Evolutionary conservation across 257 asterid genomes (phyloP).

Genomic region (Marsdenia floribunda): DNA sequence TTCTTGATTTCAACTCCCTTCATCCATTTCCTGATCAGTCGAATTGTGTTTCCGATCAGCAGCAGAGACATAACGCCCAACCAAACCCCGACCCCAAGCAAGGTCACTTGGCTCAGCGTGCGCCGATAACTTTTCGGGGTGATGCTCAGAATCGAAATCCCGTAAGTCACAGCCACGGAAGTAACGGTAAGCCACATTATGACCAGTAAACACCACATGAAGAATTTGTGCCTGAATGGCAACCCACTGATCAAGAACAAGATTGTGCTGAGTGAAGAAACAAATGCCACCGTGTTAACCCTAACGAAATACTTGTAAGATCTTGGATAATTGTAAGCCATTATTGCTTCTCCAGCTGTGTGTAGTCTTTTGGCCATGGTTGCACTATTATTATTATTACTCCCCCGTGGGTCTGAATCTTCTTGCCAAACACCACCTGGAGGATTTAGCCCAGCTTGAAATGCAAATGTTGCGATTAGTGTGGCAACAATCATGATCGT

Average conservation of each 20-base stretch:
- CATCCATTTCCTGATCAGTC: no score
- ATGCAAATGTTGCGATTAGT: slow-evolving; percentile 12
- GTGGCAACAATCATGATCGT: slow-evolving; percentile 11
- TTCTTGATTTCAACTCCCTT: not conserved
- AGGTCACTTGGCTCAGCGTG: not conserved
- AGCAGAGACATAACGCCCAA: not conserved
- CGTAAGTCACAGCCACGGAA: not conserved
- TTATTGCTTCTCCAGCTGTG: slow-evolving; percentile 42
- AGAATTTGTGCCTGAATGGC: slow-evolving; percentile 25
- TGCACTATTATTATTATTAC: no score
- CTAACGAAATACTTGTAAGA: slow-evolving; percentile 25
- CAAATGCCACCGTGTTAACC: no score
- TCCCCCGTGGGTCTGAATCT: not conserved
- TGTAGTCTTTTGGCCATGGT: no score
- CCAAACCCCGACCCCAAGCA: not conserved
- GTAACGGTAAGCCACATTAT: slow-evolving; percentile 48
- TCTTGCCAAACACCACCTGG: slow-evolving; percentile 26
- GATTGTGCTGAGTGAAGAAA: no score
- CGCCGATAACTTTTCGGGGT: not conserved
- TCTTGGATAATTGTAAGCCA: slow-evolving; percentile 31
- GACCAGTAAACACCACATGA: slow-evolving; percentile 47
- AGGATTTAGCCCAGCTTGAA: slow-evolving; percentile 29
- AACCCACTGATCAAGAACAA: no score
- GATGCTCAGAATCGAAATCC: no score
- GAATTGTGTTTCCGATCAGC: not conserved